Evolutionary conservation across 2,329 filamentous ascomycete genomes (phyloP).

Genomic region (Allantophomopsis lycopodina): DNA sequence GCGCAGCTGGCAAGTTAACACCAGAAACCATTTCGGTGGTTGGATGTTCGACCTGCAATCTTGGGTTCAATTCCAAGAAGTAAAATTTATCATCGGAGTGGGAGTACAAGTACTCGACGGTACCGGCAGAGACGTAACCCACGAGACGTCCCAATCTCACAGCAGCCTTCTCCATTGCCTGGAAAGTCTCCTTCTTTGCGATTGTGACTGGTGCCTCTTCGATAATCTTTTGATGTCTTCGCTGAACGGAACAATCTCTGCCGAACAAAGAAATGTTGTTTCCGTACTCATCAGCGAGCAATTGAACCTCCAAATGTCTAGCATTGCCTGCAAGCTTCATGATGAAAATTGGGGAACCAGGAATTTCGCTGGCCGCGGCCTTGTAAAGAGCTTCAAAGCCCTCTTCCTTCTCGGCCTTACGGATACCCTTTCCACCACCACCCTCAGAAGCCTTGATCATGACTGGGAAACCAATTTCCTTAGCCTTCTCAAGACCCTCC

Average conservation of each 20-base stretch:
- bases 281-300: constrained; percentile 96
- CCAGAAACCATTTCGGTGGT: constrained; percentile 99
- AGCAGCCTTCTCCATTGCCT: constrained; percentile 90
- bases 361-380: constrained; percentile 92
- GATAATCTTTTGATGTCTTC: constrained; percentile 98
- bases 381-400: constrained; percentile 83
- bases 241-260: constrained; percentile 96
- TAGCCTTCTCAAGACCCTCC: constrained; percentile 78
- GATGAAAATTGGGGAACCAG: constrained; percentile 98
- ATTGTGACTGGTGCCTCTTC: constrained; percentile 98
- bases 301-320: constrained; percentile 90
- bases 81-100: constrained; percentile 98
- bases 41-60: constrained; percentile 98
- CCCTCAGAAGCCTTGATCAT: constrained; percentile 99
- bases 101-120: constrained; percentile 97
- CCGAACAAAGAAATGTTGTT: constrained; percentile 99
- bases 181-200: constrained; percentile 78
- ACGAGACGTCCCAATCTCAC: constrained; percentile 88
- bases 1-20: constrained; percentile 90
- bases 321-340: constrained; percentile 99
- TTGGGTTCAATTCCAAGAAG: constrained; percentile 95
- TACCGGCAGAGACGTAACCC: constrained; percentile 96
- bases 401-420: constrained; percentile 78
- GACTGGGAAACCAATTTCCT: constrained; percentile 91
- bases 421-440: constrained; percentile 97